These are phyloP conservation scores for Pseudogymnoascus sp. DNA, from an alignment of 2,329 filamentous ascomycete species.

Conservation along the genomic window DNA sequence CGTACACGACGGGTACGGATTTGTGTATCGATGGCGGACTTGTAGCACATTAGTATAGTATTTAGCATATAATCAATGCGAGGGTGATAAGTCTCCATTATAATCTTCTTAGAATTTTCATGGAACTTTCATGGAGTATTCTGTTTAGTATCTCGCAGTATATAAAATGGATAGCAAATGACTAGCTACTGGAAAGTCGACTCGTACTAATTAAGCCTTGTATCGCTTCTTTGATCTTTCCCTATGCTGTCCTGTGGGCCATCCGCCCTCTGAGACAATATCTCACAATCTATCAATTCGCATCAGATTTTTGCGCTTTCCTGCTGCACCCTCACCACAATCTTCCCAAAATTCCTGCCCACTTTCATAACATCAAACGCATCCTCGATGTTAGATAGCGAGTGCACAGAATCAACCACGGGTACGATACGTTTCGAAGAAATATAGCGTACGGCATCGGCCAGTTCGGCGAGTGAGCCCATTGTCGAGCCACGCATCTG, in stretches of 20 bases:
- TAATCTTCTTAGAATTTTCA: background rate
- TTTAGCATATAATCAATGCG: background rate
- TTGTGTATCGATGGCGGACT: slow-evolving; percentile 32
- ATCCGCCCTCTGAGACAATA: background rate
- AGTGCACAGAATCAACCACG: background rate
- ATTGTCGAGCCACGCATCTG: slow-evolving; percentile 63
- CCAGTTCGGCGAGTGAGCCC: slow-evolving; percentile 79
- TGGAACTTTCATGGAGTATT: background rate
- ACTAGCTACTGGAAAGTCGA: background rate
- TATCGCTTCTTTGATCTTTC: too few species aligned
- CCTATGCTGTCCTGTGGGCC: background rate
- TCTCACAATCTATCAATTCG: background rate
- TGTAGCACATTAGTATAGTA: background rate
- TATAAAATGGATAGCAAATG: background rate
- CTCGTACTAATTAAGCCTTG: background rate
- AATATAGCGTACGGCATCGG: slow-evolving; percentile 77
- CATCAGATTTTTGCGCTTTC: background rate
- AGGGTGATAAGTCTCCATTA: background rate
- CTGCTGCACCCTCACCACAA: background rate
- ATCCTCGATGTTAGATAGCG: background rate
- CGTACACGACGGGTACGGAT: slow-evolving; percentile 36
- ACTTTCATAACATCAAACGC: background rate
- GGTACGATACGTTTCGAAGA: background rate
- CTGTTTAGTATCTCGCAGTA: background rate
- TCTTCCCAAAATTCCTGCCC: background rate